These are phyloP conservation scores for Tricholomella constricta DNA, from an alignment of 768 basidiomycete species.

Conservation along the genomic window DNA sequence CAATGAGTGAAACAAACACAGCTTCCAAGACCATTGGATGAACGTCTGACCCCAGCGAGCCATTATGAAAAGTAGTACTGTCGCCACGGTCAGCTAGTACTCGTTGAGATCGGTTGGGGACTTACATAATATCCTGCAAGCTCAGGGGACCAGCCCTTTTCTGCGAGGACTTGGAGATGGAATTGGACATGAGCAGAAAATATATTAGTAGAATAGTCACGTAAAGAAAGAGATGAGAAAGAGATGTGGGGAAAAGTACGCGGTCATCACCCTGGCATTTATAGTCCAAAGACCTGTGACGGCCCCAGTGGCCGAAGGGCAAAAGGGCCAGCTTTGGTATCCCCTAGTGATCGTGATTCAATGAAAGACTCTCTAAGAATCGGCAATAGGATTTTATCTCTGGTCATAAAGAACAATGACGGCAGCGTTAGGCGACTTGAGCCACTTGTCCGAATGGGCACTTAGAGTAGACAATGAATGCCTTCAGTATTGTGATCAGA, in stretches of 20 bases:
- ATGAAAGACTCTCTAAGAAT: neutral
- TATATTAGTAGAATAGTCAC: neutral
- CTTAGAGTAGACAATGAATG: too few species aligned
- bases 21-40: conserved; percentile 4
- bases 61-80: conserved; percentile 1
- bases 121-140: neutral
- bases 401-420: neutral
- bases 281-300: neutral
- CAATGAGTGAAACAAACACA: neutral
- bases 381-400: neutral
- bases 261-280: neutral
- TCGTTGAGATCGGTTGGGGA: neutral
- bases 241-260: neutral
- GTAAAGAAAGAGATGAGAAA: neutral
- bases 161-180: neutral
- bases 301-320: neutral
- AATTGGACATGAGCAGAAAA: neutral
- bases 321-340: neutral
- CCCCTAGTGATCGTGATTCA: neutral
- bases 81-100: neutral
- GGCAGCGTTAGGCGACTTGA: too few species aligned
- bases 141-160: neutral
- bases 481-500: too few species aligned
- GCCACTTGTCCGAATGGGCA: too few species aligned
- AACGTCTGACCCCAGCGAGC: neutral